Conservation (phyloP, 768 basidiomycete species). For the Boletus patriciae region DNA sequence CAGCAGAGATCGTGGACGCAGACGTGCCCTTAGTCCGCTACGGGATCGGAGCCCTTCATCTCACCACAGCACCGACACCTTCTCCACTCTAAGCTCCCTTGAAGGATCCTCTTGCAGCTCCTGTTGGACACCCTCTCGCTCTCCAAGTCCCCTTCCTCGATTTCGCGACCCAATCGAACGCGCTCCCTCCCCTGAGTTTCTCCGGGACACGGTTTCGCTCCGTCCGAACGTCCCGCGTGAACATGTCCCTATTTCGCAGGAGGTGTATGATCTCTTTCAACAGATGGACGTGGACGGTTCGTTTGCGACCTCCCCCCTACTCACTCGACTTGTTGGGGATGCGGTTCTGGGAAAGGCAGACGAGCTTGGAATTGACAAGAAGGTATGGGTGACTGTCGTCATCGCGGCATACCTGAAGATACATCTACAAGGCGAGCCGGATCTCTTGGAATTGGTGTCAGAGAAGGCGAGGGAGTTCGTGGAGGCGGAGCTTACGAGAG, state of each 20-base stretch:
- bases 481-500: neutral
- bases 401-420: conserved; percentile 46
- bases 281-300: conserved; percentile 51
- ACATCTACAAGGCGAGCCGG: conserved; percentile 36
- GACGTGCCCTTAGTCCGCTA: neutral
- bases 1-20: conserved; percentile 1
- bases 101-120: conserved; percentile 38
- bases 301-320: conserved; percentile 35
- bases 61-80: conserved; percentile 34
- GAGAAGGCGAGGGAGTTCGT: conserved; percentile 46
- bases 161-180: conserved; percentile 30
- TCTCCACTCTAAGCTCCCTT: conserved; percentile 53
- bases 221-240: neutral
- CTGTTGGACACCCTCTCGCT: conserved; percentile 33
- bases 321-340: conserved; percentile 40
- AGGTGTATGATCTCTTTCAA: conserved; percentile 39
- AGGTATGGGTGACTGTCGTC: conserved; percentile 51
- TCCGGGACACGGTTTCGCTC: neutral
- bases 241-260: conserved; percentile 16
- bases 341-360: conserved; percentile 33
- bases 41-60: conserved; percentile 17
- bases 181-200: conserved; percentile 36
- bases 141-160: conserved; percentile 22
- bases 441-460: conserved; percentile 43
- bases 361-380: conserved; percentile 33